phyloP scores from a whole-genome alignment of 805 yeast genomes.

The Pichia paraexigua region DNA sequence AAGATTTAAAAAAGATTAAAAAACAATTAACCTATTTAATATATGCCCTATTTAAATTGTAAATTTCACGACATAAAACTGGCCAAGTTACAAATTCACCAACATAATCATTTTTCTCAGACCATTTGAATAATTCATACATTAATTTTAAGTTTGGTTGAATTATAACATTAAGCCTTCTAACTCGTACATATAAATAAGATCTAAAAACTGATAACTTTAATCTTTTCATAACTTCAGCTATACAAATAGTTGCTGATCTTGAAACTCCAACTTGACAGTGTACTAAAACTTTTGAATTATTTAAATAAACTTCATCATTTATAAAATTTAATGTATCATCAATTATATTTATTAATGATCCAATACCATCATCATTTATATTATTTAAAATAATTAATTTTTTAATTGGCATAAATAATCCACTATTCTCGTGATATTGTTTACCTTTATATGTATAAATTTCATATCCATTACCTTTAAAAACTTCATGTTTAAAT shows the following conservation, averaged over 20 bases:
- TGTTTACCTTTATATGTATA: constrained; percentile 17
- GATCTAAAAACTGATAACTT: constrained; percentile 66
- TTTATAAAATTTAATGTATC: constrained; percentile 54
- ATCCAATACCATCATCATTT: constrained; percentile 89
- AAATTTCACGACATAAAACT: constrained; percentile 74
- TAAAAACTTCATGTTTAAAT: constrained; percentile 14
- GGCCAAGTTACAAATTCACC: constrained; percentile 80
- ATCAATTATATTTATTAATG: constrained; percentile 53
- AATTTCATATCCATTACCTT: constrained; percentile 24
- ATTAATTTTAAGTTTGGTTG: constrained; percentile 89
- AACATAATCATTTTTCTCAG: constrained; percentile 31
- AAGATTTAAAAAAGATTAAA: too few relatives aligned
- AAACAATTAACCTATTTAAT: constrained; percentile 25
- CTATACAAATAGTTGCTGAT: constrained; percentile 92
- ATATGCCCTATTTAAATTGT: constrained; percentile 65
- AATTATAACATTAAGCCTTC: constrained; percentile 84
- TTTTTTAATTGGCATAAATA: constrained; percentile 31
- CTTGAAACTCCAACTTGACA: constrained; percentile 95
- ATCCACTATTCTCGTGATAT: constrained; percentile 10
- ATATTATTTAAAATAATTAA: constrained; percentile 62
- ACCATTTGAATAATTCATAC: constrained; percentile 81
- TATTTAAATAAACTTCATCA: constrained; percentile 39
- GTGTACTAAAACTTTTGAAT: constrained; percentile 65
- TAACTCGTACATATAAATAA: constrained; percentile 78
- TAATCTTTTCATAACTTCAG: constrained; percentile 81